Base-by-base conservation (phyloP, 73 alveolate genomes). In the Symbiodinium natans region DNA sequence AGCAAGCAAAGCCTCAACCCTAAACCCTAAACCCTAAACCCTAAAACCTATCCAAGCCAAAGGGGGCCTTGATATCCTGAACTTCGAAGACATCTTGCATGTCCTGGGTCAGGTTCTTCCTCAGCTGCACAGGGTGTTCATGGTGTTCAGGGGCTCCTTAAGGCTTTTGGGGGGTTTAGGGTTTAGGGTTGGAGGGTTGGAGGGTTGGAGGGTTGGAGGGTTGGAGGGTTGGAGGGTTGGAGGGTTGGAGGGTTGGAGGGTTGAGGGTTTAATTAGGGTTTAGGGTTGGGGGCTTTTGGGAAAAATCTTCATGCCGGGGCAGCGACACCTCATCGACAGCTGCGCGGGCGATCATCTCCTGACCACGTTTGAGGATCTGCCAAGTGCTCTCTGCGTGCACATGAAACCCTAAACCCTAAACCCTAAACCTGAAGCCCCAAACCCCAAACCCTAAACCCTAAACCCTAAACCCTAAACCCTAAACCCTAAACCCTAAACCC, bases 101-200 rank as follows among this genome's bases (percentile, higher is more conserved):
- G 86, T 88, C 95, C 52, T 68, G 59, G 86, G 95, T 88, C 48
- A 88, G 95, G 86, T 88, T 88, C 43, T 88, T 88, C 95, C 95
- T 88, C 38, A 19, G 95, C 77, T 27, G 17, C 21, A 52, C 29
- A 52, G 21, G 27, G 23, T 27, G n/a, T n/a, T n/a, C n/a, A n/a
- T n/a, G n/a, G n/a, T n/a, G n/a, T 46, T 46, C 9, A 13, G 25
- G 17, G 9, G 17, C 17, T 46, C 59, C 9, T 46, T 46, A 2
- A 19, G 59, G 59, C 59, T 46, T 21, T 21, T 46, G 1, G 56
- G 11, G 19, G 56, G 56, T 43, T 43, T 11, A 8, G 56, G 56
- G 56, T 43, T 48, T 48, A 48, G 63, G 63, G 23, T 1, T 48
- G 10, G 1, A 5, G 63, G 63, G 63, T 5, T 48, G 1, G 27